Conservation (phyloP, 306 rosid species). For the Malus sylvestris region DNA sequence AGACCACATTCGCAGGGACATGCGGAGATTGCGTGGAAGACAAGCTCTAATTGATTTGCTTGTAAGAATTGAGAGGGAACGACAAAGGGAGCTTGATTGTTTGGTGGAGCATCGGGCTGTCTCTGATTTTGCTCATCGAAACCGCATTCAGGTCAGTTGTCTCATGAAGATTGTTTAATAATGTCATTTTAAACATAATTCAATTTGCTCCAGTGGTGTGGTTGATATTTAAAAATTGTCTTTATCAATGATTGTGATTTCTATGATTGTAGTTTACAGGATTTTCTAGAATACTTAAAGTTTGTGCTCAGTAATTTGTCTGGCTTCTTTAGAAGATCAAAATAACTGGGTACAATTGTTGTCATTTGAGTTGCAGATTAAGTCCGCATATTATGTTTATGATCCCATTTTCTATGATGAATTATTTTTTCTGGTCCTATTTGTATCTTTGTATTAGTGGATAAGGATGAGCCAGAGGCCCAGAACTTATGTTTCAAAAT, state of each 20-base stretch:
- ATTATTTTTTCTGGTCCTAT: background rate
- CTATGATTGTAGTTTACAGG: background rate
- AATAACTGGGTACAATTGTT: background rate
- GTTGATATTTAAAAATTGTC: background rate
- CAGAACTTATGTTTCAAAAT: background rate
- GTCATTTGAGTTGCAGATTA: background rate
- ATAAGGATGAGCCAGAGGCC: background rate
- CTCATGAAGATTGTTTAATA: background rate
- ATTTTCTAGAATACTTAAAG: background rate
- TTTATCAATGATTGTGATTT: background rate
- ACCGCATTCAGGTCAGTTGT: conserved; percentile 92
- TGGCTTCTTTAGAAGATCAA: background rate
- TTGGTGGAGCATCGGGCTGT: conserved; percentile 97
- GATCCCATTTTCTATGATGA: background rate
- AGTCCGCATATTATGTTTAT: background rate
- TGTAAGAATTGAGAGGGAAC: conserved; percentile 85
- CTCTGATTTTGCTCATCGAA: conserved; percentile 97
- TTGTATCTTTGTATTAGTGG: background rate
- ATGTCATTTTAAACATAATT: background rate
- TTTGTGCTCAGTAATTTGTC: background rate
- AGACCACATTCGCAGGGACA: conserved; percentile 81
- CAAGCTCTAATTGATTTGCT: conserved; percentile 93
- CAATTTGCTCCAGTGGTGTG: background rate
- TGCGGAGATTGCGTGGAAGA: conserved; percentile 89
- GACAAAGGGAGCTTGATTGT: conserved; percentile 90